Base-by-base conservation (phyloP, 2,329 filamentous ascomycete genomes). In the Beauveria sp. region DNA sequence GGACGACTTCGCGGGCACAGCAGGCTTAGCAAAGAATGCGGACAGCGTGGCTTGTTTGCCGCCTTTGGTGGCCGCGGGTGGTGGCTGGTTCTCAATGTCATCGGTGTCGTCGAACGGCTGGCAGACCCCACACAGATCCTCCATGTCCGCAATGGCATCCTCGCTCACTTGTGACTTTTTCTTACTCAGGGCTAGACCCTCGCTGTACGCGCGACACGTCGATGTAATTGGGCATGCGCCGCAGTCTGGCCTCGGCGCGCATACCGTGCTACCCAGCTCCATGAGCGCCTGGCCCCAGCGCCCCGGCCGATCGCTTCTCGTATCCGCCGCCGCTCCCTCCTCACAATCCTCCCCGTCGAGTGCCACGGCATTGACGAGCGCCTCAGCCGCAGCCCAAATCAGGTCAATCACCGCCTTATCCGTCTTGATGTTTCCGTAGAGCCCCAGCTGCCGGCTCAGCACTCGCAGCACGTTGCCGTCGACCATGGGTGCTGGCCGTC, bases 271-370 rank as follows among this genome's bases (percentile, higher is more conserved):
- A 3, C 85, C 85, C 4, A 88, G 75, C 67, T 88, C 85, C 85
- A 88, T 88, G 28, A 88, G 71, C 0, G 82, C 85, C 68, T 88
- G 85, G 0, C 85, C 85, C 85, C 84, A 87, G 63, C 79, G 72
- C 0, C 84, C 84, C 0, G 85, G 84, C 24, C 80, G 70, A 58
- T 82, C 77, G 60, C 79, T 85, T 16, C 69, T 64, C 24, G 71
- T 66, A 0, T 68, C 67, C 6, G 71, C 68, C 2, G 69, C 53
- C 8, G 42, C 61, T 1, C 62, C 52, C 7, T 42, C 61, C 1
- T 65, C 66, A 9, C 64, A 65, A 0, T 64, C 66, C 0, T 20
- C 20, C 18, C 65, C 66, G 0, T 66, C 65, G 1, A 65, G 66
- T 0, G 82, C 80, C 1, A 84, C 78, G 2, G 76, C 75, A 56